phyloP scores from a whole-genome alignment of 208 protist species.

The Acanthamoeba castellanii region DNA sequence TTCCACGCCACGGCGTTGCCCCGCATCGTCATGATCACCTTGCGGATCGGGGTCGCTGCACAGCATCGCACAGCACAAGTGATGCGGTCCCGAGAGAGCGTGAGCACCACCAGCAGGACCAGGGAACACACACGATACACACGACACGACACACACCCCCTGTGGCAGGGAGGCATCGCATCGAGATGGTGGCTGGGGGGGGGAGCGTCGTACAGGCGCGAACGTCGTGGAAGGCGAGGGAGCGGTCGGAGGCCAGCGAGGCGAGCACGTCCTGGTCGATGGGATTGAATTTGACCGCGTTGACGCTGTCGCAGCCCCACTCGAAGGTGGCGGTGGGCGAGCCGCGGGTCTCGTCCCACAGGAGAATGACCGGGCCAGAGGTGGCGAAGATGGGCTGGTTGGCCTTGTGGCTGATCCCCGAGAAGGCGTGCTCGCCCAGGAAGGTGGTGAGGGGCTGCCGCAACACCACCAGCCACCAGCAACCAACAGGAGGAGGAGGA shows the following conservation, averaged over 20 bases:
- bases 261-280: constrained; percentile 80
- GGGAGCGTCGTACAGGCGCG: constrained; percentile 90
- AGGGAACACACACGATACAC: no score
- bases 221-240: constrained; percentile 96
- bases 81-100: no score
- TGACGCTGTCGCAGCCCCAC: constrained; percentile 89
- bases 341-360: constrained; percentile 95
- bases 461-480: constrained; percentile 77
- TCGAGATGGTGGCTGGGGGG: neutral
- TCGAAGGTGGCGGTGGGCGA: constrained; percentile 94
- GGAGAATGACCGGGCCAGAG: constrained; percentile 90
- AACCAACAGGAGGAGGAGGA: constrained; percentile 3
- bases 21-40: constrained; percentile 89
- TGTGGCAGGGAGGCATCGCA: constrained; percentile 47
- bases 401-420: constrained; percentile 95
- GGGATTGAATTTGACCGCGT: constrained; percentile 95
- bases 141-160: neutral
- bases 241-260: constrained; percentile 93
- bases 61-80: no score
- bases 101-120: neutral
- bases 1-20: constrained; percentile 96
- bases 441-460: constrained; percentile 90
- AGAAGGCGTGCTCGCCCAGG: constrained; percentile 94
- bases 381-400: constrained; percentile 94
- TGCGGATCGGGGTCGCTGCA: constrained; percentile 33